phyloP scores from a whole-genome alignment of 495 filamentous ascomycete species.

The Durotheca rogersii region DNA sequence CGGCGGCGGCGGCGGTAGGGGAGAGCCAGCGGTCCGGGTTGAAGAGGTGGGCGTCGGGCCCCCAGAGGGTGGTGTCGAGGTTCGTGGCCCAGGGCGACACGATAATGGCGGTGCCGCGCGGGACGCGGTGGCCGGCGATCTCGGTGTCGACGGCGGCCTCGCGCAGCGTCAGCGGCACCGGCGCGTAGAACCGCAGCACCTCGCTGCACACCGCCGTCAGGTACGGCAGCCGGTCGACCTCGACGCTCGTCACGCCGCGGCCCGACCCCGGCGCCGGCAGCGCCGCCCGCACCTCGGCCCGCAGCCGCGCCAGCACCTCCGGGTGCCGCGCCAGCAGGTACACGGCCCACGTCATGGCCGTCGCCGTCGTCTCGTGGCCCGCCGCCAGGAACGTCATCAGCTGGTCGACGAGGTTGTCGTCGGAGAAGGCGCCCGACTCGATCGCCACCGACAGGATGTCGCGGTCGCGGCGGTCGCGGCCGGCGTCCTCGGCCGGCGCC shows the following conservation, averaged over 20 bases:
- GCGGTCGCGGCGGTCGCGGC: constrained; percentile 53
- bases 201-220: constrained; percentile 55
- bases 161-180: constrained; percentile 62
- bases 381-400: constrained; percentile 95
- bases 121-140: constrained; percentile 57
- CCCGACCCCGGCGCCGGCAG: constrained; percentile 58
- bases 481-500: too few relatives aligned
- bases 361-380: constrained; percentile 75
- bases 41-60: constrained; percentile 56
- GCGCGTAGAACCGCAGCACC: constrained; percentile 47
- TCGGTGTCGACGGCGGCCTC: constrained; percentile 62
- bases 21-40: constrained; percentile 67
- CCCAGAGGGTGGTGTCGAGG: constrained; percentile 56
- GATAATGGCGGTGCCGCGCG: constrained; percentile 58
- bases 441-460: constrained; percentile 87
- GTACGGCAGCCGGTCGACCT: constrained; percentile 58
- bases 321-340: constrained; percentile 53
- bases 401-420: constrained; percentile 83
- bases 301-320: constrained; percentile 51
- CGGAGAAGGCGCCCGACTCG: constrained; percentile 70
- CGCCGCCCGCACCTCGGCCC: constrained; percentile 55
- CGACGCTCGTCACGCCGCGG: constrained; percentile 48
- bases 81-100: constrained; percentile 63
- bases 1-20: too few relatives aligned
- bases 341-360: constrained; percentile 57